Evolutionary conservation across 805 yeast species (phyloP).

Genomic region (Kodamaea kaohsiungensis): DNA sequence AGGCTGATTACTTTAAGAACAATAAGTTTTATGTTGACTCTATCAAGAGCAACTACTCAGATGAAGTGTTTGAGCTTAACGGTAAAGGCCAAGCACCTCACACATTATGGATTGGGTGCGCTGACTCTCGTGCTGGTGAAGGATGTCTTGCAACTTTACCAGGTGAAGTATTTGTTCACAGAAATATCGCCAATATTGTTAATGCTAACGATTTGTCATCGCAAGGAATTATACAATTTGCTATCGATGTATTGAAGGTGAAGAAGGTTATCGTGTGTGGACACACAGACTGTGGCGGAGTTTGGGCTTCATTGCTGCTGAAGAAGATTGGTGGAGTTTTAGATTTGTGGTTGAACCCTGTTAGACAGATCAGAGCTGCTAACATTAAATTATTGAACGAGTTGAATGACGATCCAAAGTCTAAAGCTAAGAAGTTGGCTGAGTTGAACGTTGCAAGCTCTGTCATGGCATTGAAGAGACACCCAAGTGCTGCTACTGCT

Average conservation of each 20-base stretch:
- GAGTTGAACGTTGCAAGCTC: constrained; percentile 78
- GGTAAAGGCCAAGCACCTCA: constrained; percentile 90
- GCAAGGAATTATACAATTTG: constrained; percentile 82
- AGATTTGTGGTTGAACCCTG: constrained; percentile 71
- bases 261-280: constrained; percentile 85
- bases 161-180: constrained; percentile 87
- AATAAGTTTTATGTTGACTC: constrained; percentile 49
- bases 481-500: constrained; percentile 70
- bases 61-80: constrained; percentile 56
- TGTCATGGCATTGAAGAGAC: constrained; percentile 62
- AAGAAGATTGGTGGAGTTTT: constrained; percentile 67
- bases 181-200: constrained; percentile 84
- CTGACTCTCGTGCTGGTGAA: constrained; percentile 90
- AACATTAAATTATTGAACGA: constrained; percentile 51
- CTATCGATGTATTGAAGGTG: constrained; percentile 81
- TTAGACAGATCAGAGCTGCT: constrained; percentile 66
- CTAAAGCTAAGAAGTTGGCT: constrained; percentile 60
- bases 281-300: constrained; percentile 94
- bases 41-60: constrained; percentile 52
- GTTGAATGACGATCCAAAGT: constrained; percentile 48
- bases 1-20: constrained; percentile 49
- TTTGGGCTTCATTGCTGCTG: constrained; percentile 72
- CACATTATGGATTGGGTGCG: constrained; percentile 91
- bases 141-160: constrained; percentile 74
- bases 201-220: constrained; percentile 70